phyloP scores from a whole-genome alignment of 2,329 filamentous ascomycete genomes.

The Emergomyces pasteurianus region DNA sequence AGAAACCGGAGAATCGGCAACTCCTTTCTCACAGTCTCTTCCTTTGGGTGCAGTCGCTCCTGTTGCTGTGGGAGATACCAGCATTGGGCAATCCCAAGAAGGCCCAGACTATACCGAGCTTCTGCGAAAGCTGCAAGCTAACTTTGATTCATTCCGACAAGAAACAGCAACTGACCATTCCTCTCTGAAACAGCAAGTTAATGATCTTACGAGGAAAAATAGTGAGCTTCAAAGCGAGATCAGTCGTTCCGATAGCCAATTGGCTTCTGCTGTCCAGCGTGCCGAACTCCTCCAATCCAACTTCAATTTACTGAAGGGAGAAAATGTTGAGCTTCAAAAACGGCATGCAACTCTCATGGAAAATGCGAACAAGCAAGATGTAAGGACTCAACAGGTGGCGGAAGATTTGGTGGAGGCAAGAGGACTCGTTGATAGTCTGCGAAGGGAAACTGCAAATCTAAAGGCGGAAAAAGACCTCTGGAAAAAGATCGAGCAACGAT shows the following conservation, averaged over 20 bases:
- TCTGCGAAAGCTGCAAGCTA: conserved; percentile 73
- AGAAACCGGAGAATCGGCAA: conserved; percentile 48
- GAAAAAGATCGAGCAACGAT: conserved; percentile 82
- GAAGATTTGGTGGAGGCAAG: conserved; percentile 85
- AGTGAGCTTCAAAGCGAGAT: conserved; percentile 70
- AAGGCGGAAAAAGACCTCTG: conserved; percentile 91
- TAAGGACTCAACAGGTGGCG: conserved; percentile 79
- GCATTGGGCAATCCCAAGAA: conserved; percentile 40
- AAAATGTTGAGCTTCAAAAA: conserved; percentile 80
- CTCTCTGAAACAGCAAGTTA: conserved; percentile 73
- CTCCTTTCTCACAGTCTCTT: conserved; percentile 60
- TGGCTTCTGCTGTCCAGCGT: conserved; percentile 68
- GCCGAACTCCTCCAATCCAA: conserved; percentile 85
- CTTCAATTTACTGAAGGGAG: conserved; percentile 66
- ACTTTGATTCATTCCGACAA: conserved; percentile 81
- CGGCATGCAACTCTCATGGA: conserved; percentile 66
- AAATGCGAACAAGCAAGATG: conserved; percentile 75
- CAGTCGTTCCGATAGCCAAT: conserved; percentile 66
- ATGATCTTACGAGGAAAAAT: conserved; percentile 71
- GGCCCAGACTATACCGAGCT: conserved; percentile 64
- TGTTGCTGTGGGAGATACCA: conserved; percentile 33
- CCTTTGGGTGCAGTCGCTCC: conserved; percentile 42
- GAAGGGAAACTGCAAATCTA: conserved; percentile 81
- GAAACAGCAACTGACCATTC: conserved; percentile 72
- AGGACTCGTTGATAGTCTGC: conserved; percentile 70